These are phyloP conservation scores for Theobroma cacao DNA, from an alignment of 345 rosid species.

Conservation along the genomic window DNA sequence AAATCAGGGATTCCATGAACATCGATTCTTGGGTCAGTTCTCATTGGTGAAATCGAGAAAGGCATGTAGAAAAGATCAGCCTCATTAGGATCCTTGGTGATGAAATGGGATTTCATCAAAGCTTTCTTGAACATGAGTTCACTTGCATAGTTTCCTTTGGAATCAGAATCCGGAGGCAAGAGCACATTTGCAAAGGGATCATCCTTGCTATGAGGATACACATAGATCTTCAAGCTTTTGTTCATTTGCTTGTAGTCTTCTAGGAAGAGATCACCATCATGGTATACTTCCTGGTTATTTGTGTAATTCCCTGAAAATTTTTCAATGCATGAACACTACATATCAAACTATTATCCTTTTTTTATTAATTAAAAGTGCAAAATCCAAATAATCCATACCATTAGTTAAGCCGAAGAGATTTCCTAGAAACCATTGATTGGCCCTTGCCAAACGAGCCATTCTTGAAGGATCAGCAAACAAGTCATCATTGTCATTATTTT, in stretches of 20 bases:
- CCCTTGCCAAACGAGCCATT: background rate
- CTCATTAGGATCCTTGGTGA: constrained; percentile 41
- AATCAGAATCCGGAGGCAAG: constrained; percentile 33
- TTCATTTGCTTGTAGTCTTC: constrained; percentile 56
- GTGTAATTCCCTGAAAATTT: constrained; percentile 30
- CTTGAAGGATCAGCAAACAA: constrained; percentile 3
- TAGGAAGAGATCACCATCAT: constrained; percentile 39
- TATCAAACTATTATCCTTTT: no score
- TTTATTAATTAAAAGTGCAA: background rate
- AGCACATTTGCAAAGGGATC: constrained; percentile 49
- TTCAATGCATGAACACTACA: background rate
- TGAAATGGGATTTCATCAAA: constrained; percentile 47
- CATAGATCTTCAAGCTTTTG: constrained; percentile 53
- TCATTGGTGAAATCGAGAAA: constrained; percentile 49
- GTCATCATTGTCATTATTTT: background rate
- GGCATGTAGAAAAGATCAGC: constrained; percentile 63
- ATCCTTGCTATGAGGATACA: constrained; percentile 45
- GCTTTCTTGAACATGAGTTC: constrained; percentile 55
- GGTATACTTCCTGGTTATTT: constrained; percentile 38
- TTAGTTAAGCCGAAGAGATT: constrained; percentile 8
- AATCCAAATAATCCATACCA: background rate
- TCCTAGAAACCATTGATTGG: background rate
- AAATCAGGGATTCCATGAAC: constrained; percentile 42
- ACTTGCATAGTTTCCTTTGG: constrained; percentile 50
- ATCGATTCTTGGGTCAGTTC: constrained; percentile 41